Conservation (phyloP, 139 green algal species). For the Pseudopediastrum boryanum region DNA sequence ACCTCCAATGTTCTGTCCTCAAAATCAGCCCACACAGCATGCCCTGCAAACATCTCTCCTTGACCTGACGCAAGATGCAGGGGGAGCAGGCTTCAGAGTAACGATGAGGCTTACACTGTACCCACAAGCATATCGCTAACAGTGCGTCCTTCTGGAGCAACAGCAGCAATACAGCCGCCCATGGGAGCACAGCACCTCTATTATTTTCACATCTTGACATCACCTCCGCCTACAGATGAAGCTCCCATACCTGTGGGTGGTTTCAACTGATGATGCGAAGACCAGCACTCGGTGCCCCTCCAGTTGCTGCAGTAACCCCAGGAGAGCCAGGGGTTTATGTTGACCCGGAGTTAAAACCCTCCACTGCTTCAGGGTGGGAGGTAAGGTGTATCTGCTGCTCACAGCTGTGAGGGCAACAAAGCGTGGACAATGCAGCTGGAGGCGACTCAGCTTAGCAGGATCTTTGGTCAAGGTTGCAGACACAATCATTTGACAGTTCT, state of each 20-base stretch:
- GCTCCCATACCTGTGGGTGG: conserved; percentile 66
- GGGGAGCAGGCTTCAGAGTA: too few relatives aligned
- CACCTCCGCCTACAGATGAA: too few relatives aligned
- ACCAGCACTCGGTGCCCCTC: conserved; percentile 67
- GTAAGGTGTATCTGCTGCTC: conserved; percentile 69
- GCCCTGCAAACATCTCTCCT: too few relatives aligned
- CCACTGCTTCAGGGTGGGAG: conserved; percentile 71
- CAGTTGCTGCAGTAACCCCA: conserved; percentile 72
- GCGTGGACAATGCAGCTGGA: conserved; percentile 78
- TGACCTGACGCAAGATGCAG: too few relatives aligned
- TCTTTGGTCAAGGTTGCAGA: conserved; percentile 93
- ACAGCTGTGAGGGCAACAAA: conserved; percentile 68
- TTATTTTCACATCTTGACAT: too few relatives aligned
- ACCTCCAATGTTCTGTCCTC: too few relatives aligned
- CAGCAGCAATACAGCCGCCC: too few relatives aligned
- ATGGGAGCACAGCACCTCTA: too few relatives aligned
- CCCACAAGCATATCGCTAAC: too few relatives aligned
- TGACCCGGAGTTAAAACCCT: conserved; percentile 71
- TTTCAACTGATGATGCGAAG: conserved; percentile 86
- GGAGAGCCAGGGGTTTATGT: conserved; percentile 74
- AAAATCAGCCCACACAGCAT: too few relatives aligned
- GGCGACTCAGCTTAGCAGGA: conserved; percentile 81
- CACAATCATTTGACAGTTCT: conserved; percentile 84
- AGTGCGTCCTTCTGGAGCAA: too few relatives aligned
- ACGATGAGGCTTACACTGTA: too few relatives aligned